A percentile compares a stretch with the other conserved stretches of the same genome.
phyloP scores from a whole-genome alignment of 116 monocot species.

The Zostera marina region DNA sequence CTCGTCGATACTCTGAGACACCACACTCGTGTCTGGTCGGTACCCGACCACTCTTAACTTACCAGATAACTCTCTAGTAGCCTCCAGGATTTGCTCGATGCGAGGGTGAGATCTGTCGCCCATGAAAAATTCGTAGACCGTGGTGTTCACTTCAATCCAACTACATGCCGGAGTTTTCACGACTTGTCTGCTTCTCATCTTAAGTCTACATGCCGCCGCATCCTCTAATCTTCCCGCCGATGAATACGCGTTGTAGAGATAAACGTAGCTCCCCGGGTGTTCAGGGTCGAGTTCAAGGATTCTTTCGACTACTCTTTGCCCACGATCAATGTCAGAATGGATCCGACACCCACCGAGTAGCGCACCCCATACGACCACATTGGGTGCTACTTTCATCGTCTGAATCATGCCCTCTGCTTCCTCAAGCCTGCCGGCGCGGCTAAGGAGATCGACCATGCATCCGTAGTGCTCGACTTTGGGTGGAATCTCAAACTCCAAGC shows the following conservation, averaged over 20 bases:
- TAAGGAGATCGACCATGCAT: slow-evolving; percentile 48
- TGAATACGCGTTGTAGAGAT: slow-evolving; percentile 34
- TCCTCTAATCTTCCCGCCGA: slow-evolving; percentile 36
- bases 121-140: slow-evolving; percentile 51
- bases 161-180: slow-evolving; percentile 54
- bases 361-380: slow-evolving; percentile 47
- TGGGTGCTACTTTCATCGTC: slow-evolving; percentile 29
- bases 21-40: slow-evolving; percentile 28
- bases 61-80: slow-evolving; percentile 13
- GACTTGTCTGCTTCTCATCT: slow-evolving; percentile 26
- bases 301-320: slow-evolving; percentile 21
- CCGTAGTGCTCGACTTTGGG: slow-evolving; percentile 61
- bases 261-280: slow-evolving; percentile 47
- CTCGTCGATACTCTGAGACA: slow-evolving; percentile 37
- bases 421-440: slow-evolving; percentile 36
- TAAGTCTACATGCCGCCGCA: slow-evolving; percentile 21
- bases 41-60: slow-evolving; percentile 44
- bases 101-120: slow-evolving; percentile 40
- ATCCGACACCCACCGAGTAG: slow-evolving; percentile 40
- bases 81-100: slow-evolving; percentile 23
- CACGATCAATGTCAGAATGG: slow-evolving; percentile 21
- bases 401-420: slow-evolving; percentile 39
- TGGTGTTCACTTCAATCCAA: slow-evolving; percentile 53
- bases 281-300: slow-evolving; percentile 44
- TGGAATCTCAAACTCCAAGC: slow-evolving; percentile 19